These are phyloP conservation scores for Colletotrichum orbiculare DNA, from an alignment of 2,329 filamentous ascomycete species.

Conservation along the genomic window DNA sequence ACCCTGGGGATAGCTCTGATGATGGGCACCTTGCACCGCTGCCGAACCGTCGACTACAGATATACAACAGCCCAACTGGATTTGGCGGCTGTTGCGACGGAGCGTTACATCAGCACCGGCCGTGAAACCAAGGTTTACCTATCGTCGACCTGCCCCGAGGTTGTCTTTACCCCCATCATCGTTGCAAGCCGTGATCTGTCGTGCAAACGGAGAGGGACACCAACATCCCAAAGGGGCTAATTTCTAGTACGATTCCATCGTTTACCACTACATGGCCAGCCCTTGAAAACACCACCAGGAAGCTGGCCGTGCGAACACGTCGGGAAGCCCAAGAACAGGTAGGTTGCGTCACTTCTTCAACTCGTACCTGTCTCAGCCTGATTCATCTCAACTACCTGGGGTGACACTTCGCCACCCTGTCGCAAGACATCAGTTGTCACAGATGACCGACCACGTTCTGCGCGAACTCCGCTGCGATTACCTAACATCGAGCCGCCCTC, in stretches of 20 bases:
- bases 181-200: constrained; percentile 6
- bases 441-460: constrained; percentile 22
- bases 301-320: too few species aligned
- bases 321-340: not conserved
- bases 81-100: constrained; percentile 6
- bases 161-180: constrained; percentile 1
- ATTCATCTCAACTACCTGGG: constrained; percentile 25
- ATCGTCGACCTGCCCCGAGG: not conserved
- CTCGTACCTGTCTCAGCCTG: constrained; percentile 25
- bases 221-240: not conserved
- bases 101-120: constrained; percentile 9
- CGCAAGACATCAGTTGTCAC: constrained; percentile 35
- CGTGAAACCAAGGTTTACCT: constrained; percentile 7
- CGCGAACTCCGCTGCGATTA: constrained; percentile 5
- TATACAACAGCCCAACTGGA: not conserved
- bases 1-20: not conserved
- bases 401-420: constrained; percentile 25
- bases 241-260: not conserved
- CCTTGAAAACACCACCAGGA: not conserved
- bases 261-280: not conserved
- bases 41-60: not conserved
- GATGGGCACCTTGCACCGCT: not conserved
- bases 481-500: not conserved
- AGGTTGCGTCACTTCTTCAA: constrained; percentile 13
- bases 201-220: not conserved